Evolutionary conservation across 495 filamentous ascomycete species (phyloP).

Genomic region (Xylaria nigripes): DNA sequence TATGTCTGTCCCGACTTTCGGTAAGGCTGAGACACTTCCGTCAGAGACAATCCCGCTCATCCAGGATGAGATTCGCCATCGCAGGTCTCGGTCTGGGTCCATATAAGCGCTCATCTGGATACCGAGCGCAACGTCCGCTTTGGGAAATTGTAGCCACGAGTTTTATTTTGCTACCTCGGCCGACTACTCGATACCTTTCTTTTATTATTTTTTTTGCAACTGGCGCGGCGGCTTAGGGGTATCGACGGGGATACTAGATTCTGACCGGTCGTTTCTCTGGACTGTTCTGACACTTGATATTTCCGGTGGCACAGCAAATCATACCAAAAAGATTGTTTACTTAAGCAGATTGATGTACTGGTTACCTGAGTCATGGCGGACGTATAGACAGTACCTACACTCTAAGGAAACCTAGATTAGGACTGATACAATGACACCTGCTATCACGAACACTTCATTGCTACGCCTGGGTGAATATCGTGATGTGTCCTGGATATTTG

Average conservation of each 20-base stretch:
- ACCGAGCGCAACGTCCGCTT: background rate
- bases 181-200: too few relatives aligned
- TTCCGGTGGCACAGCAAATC: background rate
- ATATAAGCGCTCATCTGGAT: background rate
- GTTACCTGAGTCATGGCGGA: background rate
- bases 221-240: too few relatives aligned
- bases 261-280: background rate
- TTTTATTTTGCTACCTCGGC: too few relatives aligned
- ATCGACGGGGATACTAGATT: too few relatives aligned
- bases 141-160: background rate
- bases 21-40: conserved; percentile 1
- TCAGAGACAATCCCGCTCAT: background rate
- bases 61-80: background rate
- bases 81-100: conserved; percentile 7
- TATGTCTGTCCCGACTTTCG: background rate
- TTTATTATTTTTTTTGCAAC: too few relatives aligned
- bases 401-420: background rate
- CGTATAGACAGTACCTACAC: background rate
- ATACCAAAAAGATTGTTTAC: background rate
- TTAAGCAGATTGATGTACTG: background rate
- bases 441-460: background rate
- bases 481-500: background rate
- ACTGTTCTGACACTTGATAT: background rate
- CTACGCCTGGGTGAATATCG: background rate
- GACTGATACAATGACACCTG: background rate